Evolutionary conservation across 306 rosid species (phyloP), one percentile per base, ranked within the genome.

Genomic region (Casuarina cunninghamiana): DNA sequence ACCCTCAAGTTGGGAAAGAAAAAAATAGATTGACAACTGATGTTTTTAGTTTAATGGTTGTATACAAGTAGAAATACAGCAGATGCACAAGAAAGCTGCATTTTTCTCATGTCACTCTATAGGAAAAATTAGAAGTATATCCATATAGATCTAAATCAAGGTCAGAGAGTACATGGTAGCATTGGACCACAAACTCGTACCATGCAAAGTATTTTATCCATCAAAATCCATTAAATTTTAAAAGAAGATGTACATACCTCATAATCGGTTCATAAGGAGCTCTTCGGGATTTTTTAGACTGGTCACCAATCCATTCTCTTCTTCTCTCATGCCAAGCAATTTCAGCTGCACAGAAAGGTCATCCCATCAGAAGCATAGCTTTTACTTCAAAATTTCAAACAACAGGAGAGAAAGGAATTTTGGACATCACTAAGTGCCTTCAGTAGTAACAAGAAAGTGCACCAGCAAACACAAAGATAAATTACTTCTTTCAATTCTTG

Each of bases 291-390:
- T 77, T 86, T 61, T 76, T 81, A 58, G 89, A 81, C 57, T 19
- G 81, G 77, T 86, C 80, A 42, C 92, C 93, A 10, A 85, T 82
- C 92, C 97, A 91, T 85, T 87, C 87, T 72, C 61, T 89, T 82
- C 97, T 83, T 75, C 26, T 80, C 75, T 85, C 81, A 72, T 85
- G 87, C 97, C 97, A 91, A 78, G 90, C 84, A 74, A 81, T 79
- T 87, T 88, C 93, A 45, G 93, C 97, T 91, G 92, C 90, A 83
- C 17, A 37, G 5, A 49, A 72, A 73, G 43, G 55, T 8, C 37
- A 51, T 16, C 75, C 78, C 68, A 49, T 15, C 3, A 71, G 38
- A 67, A 5, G 50, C 48, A 42, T 43, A 80, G 58, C 75, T 46
- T 48, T 21, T 32, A 39, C 70, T 75, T 62, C 54, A 37, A 17